Conservation (phyloP, 148 eudicot genomes). For the Camellia lanceoleosa region DNA sequence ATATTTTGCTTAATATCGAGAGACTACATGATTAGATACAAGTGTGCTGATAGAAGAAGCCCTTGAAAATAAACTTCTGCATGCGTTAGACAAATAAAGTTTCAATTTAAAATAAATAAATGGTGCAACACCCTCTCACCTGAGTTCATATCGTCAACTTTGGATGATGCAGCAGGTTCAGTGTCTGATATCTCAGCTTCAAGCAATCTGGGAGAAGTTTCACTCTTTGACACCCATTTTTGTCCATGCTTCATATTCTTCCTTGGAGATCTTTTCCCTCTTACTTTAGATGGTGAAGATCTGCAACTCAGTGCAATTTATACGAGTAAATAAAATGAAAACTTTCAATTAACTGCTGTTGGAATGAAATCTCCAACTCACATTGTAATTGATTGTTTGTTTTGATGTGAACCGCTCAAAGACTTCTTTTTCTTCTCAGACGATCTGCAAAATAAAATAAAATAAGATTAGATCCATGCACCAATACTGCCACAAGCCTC, state of each 20-base stretch:
- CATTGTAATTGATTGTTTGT: slow-evolving; percentile 43
- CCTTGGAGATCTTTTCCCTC: slow-evolving; percentile 60
- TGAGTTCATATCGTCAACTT: slow-evolving; percentile 39
- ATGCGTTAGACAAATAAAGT: background rate
- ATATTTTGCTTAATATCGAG: background rate
- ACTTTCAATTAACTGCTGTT: background rate
- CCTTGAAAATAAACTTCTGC: slow-evolving; percentile 7
- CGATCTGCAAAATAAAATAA: slow-evolving; percentile 39
- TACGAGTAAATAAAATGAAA: slow-evolving; percentile 10
- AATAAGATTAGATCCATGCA: background rate
- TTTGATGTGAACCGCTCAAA: slow-evolving; percentile 30
- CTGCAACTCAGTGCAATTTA: slow-evolving; percentile 33
- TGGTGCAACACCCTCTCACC: slow-evolving; percentile 32
- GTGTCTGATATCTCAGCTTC: slow-evolving; percentile 42
- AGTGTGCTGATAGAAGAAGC: background rate
- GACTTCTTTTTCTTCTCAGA: slow-evolving; percentile 41
- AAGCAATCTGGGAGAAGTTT: slow-evolving; percentile 25
- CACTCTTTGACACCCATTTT: slow-evolving; percentile 36
- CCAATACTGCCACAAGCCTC: slow-evolving; percentile 6
- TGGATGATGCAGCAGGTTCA: slow-evolving; percentile 39
- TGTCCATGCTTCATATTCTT: slow-evolving; percentile 38
- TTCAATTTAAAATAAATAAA: background rate
- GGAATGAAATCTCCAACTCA: slow-evolving; percentile 25
- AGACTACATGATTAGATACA: background rate
- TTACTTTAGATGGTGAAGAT: slow-evolving; percentile 44